Evolutionary conservation across 2,329 filamentous ascomycete genomes (phyloP).

Genomic region (Claviceps digitariae): DNA sequence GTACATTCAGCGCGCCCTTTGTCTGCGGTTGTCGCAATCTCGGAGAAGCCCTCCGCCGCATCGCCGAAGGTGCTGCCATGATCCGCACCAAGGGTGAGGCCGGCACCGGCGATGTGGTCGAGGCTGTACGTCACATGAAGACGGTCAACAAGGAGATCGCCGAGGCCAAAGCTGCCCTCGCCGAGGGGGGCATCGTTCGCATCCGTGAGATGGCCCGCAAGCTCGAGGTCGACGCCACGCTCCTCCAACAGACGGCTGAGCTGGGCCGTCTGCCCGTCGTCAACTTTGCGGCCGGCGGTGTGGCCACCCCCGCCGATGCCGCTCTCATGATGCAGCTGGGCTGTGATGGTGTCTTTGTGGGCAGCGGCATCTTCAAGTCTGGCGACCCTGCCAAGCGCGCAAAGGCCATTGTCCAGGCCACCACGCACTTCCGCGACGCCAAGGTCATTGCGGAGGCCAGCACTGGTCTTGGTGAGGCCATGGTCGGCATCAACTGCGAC

Average conservation of each 20-base stretch:
- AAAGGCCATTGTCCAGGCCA: conserved; percentile 86
- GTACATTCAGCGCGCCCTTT: conserved; percentile 69
- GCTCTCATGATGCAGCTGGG: conserved; percentile 97
- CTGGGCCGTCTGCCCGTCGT: conserved; percentile 84
- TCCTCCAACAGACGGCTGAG: conserved; percentile 78
- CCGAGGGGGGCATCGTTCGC: conserved; percentile 34
- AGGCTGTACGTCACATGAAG: conserved; percentile 93
- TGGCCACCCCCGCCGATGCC: conserved; percentile 97
- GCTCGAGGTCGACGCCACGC: conserved; percentile 60
- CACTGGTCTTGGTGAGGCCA: conserved; percentile 85
- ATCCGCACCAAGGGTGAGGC: conserved; percentile 98
- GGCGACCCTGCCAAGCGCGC: conserved; percentile 83
- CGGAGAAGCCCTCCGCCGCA: conserved; percentile 80
- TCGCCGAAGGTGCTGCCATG: conserved; percentile 93
- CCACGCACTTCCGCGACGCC: conserved; percentile 78
- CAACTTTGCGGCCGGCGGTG: conserved; percentile 95
- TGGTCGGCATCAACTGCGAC: conserved; percentile 87
- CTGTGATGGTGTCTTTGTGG: conserved; percentile 95
- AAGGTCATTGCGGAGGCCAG: conserved; percentile 78
- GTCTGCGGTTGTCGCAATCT: conserved; percentile 94
- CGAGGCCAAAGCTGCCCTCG: conserved; percentile 62
- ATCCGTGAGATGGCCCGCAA: conserved; percentile 66
- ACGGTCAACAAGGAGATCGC: conserved; percentile 75
- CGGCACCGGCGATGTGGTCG: conserved; percentile 90
- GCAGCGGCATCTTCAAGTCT: conserved; percentile 93